Conservation (phyloP, 768 basidiomycete genomes). For the Paxillus ammoniavirescens region DNA sequence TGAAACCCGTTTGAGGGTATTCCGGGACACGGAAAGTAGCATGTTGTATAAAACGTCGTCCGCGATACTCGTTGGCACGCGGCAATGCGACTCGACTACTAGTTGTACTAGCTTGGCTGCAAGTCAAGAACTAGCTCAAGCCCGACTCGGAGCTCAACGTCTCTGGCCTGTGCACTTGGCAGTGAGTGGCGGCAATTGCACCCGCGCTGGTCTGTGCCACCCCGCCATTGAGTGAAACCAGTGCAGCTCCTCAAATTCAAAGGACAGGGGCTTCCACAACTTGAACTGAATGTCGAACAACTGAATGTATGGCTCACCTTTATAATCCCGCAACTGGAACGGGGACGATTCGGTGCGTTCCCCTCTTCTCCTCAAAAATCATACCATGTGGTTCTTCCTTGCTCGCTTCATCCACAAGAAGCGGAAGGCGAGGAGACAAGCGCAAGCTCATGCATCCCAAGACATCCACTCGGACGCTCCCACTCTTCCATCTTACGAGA, state of each 20-base stretch:
- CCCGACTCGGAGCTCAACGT: too few relatives aligned
- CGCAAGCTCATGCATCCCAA: neutral
- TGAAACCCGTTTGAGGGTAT: conserved; percentile 12
- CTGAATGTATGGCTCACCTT: neutral
- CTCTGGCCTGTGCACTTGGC: too few relatives aligned
- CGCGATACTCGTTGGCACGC: neutral
- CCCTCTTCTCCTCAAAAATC: neutral
- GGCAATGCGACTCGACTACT: too few relatives aligned
- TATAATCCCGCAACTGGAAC: neutral
- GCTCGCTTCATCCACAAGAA: conserved; percentile 6
- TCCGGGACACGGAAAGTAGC: conserved; percentile 23
- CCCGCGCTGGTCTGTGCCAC: too few relatives aligned
- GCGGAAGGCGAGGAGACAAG: neutral
- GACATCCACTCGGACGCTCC: neutral
- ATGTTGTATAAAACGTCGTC: conserved; percentile 6
- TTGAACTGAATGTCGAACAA: too few relatives aligned
- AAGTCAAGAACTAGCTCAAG: too few relatives aligned
- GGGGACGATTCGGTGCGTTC: neutral
- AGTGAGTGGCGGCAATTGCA: too few relatives aligned
- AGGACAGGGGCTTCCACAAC: too few relatives aligned
- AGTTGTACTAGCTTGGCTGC: too few relatives aligned
- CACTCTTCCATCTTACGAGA: neutral
- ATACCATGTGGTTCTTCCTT: neutral
- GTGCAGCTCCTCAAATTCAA: too few relatives aligned
- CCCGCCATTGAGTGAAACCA: too few relatives aligned